Evolutionary conservation across 805 yeast species (phyloP).

Genomic region (Metschnikowia picachoensis): DNA sequence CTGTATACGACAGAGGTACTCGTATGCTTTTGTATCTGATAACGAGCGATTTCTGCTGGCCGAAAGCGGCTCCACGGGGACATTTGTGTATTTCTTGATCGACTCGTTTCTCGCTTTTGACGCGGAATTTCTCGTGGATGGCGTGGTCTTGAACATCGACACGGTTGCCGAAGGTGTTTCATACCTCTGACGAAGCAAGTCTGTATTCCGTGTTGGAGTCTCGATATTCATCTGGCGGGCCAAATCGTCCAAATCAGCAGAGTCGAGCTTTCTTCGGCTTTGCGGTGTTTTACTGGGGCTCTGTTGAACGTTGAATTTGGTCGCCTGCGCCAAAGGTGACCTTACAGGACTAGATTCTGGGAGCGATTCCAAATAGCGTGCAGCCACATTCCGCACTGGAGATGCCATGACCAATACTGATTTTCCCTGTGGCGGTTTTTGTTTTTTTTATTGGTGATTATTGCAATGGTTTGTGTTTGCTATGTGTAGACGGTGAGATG

Average conservation of each 20-base stretch:
- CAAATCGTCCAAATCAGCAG: constrained; percentile 34
- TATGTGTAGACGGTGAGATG: too few species aligned
- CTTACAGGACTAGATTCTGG: constrained; percentile 25
- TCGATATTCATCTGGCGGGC: constrained; percentile 35
- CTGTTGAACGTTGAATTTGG: constrained; percentile 20
- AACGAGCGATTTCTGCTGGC: background rate
- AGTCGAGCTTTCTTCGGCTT: constrained; percentile 17
- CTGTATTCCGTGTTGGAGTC: constrained; percentile 23
- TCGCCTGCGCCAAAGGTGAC: constrained; percentile 30
- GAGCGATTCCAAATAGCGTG: constrained; percentile 34
- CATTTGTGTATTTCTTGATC: background rate
- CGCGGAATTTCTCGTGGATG: constrained; percentile 13
- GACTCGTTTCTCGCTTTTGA: background rate
- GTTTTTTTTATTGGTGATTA: background rate
- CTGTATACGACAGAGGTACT: constrained; percentile 72
- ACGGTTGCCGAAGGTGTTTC: constrained; percentile 43
- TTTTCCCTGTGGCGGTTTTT: background rate
- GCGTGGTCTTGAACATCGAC: constrained; percentile 37
- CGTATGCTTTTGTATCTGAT: constrained; percentile 47
- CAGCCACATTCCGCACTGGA: constrained; percentile 28
- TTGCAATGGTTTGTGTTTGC: background rate
- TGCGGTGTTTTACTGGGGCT: background rate
- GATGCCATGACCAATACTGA: constrained; percentile 14
- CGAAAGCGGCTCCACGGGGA: constrained; percentile 1
- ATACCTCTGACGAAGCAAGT: constrained; percentile 29